Base-by-base conservation (phyloP, 306 rosid genomes). In the Dryas drummondii region DNA sequence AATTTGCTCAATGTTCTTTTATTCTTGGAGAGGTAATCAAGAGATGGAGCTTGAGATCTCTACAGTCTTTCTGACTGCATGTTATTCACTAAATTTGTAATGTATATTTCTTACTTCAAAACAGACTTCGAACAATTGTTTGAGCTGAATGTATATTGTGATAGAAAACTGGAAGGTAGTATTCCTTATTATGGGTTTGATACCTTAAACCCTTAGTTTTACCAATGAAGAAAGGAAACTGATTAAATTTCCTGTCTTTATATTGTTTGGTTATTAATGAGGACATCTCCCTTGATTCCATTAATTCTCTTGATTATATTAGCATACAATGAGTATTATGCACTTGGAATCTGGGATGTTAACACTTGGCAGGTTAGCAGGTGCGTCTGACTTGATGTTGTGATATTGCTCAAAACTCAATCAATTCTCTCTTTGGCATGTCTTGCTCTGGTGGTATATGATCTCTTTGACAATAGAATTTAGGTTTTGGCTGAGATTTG, bases 1-100 rank as follows among this genome's bases (percentile, higher is more conserved):
- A 45, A 65, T 76, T 78, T 73, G 66, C 73, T 68, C 76, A 17
- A 48, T 57, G 57, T 75, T 78, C 52, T 50, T 63, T 80, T 78
- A 54, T 55, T 80, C 75, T 79, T 69, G 83, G 70, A 80, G 46
- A 55, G 72, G 3, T 50, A 46, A 12, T 44, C 49, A 26, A 46
- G 32, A 40, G 37, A 59, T 68, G 59, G 61, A 75, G 78, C 74
- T 78, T 58, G 71, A 70, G 74, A 66, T 73, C 66, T 65, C 70
- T 41, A n/a, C 51, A 63, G 54, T 22, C 22, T 22, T 22, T 22
- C 0, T 22, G 22, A 22, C 22, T 22, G 22, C 22, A 22, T 72
- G 62, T 62, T 66, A 74, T 65, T 68, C 77, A 60, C 59, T 59
- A 70, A 17, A 75, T 49, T 78, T 75, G 78, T 62, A 47, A 64